Evolutionary conservation across 2,329 filamentous ascomycete genomes (phyloP).

Genomic region (Cordyceps farinosa): DNA sequence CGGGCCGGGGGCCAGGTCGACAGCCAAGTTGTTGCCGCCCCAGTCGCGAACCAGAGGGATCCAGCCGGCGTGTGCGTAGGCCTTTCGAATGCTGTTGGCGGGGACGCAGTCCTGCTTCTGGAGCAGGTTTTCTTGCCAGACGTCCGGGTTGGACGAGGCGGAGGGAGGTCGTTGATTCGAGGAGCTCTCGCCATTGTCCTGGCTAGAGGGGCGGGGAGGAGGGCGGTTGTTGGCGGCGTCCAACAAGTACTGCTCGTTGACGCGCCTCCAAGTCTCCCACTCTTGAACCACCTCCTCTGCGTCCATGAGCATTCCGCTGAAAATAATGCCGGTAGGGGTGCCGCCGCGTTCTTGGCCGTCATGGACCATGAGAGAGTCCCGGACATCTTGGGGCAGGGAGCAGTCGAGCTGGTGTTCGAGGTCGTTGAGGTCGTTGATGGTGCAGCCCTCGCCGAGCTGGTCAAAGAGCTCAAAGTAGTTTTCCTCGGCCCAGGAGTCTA

Average conservation of each 20-base stretch:
- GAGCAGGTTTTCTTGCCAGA: slow-evolving; percentile 81
- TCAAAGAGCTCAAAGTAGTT: slow-evolving; percentile 94
- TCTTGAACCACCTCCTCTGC: slow-evolving; percentile 98
- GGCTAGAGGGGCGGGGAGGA: slow-evolving; percentile 65
- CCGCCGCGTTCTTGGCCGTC: slow-evolving; percentile 97
- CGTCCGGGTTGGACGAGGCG: slow-evolving; percentile 52
- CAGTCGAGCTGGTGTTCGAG: slow-evolving; percentile 94
- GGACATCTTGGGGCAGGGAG: slow-evolving; percentile 86
- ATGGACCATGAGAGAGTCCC: slow-evolving; percentile 85
- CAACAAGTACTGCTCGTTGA: slow-evolving; percentile 83
- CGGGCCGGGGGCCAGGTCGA: slow-evolving; percentile 88
- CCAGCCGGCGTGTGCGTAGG: slow-evolving; percentile 91
- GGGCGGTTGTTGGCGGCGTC: slow-evolving; percentile 56
- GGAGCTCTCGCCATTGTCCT: slow-evolving; percentile 63
- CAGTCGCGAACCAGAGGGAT: slow-evolving; percentile 95
- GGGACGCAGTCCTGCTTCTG: slow-evolving; percentile 86
- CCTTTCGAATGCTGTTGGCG: slow-evolving; percentile 80
- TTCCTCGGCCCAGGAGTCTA: slow-evolving; percentile 90
- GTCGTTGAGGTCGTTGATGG: slow-evolving; percentile 92
- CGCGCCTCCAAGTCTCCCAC: slow-evolving; percentile 92
- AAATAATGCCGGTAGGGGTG: slow-evolving; percentile 85
- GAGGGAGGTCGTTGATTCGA: slow-evolving; percentile 53
- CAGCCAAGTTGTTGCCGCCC: slow-evolving; percentile 96
- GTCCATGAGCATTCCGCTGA: slow-evolving; percentile 91
- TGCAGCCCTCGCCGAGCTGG: slow-evolving; percentile 88